Evolutionary conservation across 2,329 filamentous ascomycete species (phyloP).

Genomic region (Arthrobotrys conoides): DNA sequence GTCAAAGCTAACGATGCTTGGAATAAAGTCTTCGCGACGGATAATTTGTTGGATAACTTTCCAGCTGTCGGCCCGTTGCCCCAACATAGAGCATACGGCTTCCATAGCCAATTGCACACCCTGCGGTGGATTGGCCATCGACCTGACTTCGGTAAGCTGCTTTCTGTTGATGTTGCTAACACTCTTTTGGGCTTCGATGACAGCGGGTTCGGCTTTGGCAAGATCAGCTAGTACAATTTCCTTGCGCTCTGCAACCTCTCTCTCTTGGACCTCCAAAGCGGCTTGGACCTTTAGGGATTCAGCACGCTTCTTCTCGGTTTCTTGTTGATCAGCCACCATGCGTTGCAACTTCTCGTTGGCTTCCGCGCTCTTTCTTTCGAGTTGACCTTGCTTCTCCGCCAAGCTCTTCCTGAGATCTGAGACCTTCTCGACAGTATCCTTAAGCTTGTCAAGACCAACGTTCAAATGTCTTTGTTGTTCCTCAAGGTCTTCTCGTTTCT

Average conservation of each 20-base stretch:
- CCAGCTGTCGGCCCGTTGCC: slow-evolving; percentile 91
- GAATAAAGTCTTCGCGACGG: slow-evolving; percentile 94
- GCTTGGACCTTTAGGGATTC: slow-evolving; percentile 90
- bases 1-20: slow-evolving; percentile 96
- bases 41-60: slow-evolving; percentile 90
- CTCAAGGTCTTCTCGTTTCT: slow-evolving; percentile 98
- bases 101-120: slow-evolving; percentile 94
- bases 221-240: slow-evolving; percentile 90
- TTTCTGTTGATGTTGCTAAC: slow-evolving; percentile 99
- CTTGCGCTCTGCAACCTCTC: slow-evolving; percentile 84
- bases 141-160: slow-evolving; percentile 96
- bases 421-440: slow-evolving; percentile 97
- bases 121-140: slow-evolving; percentile 91
- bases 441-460: slow-evolving; percentile 95
- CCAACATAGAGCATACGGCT: slow-evolving; percentile 94
- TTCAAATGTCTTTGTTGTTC: slow-evolving; percentile 99
- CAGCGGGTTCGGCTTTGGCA: slow-evolving; percentile 91
- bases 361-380: slow-evolving; percentile 93
- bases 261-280: slow-evolving; percentile 88
- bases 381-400: slow-evolving; percentile 91
- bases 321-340: slow-evolving; percentile 95
- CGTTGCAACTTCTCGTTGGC: slow-evolving; percentile 97
- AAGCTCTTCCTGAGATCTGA: slow-evolving; percentile 90
- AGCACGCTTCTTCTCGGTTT: slow-evolving; percentile 91
- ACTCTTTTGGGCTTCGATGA: slow-evolving; percentile 91